Evolutionary conservation across 2,329 filamentous ascomycete species (phyloP).

Genomic region (Apiospora koreana): DNA sequence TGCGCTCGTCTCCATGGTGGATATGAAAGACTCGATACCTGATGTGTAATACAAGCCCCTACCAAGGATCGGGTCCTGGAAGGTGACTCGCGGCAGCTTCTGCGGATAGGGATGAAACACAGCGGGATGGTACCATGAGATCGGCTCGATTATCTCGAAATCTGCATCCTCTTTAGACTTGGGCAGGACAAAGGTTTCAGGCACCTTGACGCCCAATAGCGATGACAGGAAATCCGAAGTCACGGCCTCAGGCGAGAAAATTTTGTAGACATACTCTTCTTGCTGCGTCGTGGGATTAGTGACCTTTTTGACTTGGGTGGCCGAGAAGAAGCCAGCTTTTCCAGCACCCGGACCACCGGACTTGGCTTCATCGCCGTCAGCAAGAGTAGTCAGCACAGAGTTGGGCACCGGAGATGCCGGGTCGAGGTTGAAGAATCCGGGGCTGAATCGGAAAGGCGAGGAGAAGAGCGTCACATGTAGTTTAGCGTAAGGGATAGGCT

Average conservation of each 20-base stretch:
- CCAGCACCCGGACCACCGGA: constrained; percentile 63
- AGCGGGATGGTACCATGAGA: constrained; percentile 78
- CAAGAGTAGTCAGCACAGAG: constrained; percentile 81
- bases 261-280: constrained; percentile 64
- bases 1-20: constrained; percentile 95
- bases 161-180: constrained; percentile 16
- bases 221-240: constrained; percentile 54
- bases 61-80: constrained; percentile 76
- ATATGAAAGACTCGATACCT: constrained; percentile 90
- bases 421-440: constrained; percentile 70
- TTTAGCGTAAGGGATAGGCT: constrained; percentile 80
- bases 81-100: constrained; percentile 80
- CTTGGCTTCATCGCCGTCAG: constrained; percentile 52
- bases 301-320: constrained; percentile 70
- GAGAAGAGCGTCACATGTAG: constrained; percentile 90
- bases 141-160: constrained; percentile 41
- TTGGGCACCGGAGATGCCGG: constrained; percentile 63
- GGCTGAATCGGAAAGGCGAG: constrained; percentile 71
- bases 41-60: constrained; percentile 70
- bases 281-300: constrained; percentile 59
- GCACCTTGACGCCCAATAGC: constrained; percentile 51
- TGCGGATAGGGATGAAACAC: constrained; percentile 85
- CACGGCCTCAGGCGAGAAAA: constrained; percentile 60
- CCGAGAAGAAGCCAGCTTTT: constrained; percentile 78
- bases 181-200: constrained; percentile 37